These are phyloP conservation scores for Scleroderma bovista DNA, from an alignment of 768 basidiomycete species.

Conservation along the genomic window DNA sequence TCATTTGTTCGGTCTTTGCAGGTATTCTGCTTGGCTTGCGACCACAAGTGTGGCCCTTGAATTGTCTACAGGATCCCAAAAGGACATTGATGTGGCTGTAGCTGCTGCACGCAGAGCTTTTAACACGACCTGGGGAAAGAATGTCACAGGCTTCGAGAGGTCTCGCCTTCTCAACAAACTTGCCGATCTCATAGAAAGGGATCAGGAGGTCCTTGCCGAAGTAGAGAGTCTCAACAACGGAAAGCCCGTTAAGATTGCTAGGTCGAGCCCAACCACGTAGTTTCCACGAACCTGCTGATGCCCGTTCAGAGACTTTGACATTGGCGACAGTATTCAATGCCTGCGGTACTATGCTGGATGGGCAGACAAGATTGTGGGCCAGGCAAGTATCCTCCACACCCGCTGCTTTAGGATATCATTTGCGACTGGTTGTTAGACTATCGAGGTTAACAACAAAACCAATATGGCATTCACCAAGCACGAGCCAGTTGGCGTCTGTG, in stretches of 20 bases:
- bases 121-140: slow-evolving; percentile 85
- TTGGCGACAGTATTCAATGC: slow-evolving; percentile 72
- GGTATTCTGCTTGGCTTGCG: slow-evolving; percentile 28
- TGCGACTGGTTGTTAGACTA: slow-evolving; percentile 40
- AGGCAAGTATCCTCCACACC: slow-evolving; percentile 39
- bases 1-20: slow-evolving; percentile 62
- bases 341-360: slow-evolving; percentile 92
- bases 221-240: slow-evolving; percentile 88
- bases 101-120: slow-evolving; percentile 79
- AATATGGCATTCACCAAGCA: slow-evolving; percentile 85
- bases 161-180: slow-evolving; percentile 78
- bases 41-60: slow-evolving; percentile 1
- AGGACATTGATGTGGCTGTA: slow-evolving; percentile 82
- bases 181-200: slow-evolving; percentile 85
- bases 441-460: slow-evolving; percentile 73
- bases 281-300: slow-evolving; percentile 16
- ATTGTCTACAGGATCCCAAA: slow-evolving; percentile 45
- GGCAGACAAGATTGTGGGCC: slow-evolving; percentile 91
- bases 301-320: slow-evolving; percentile 63
- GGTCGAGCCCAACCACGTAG: slow-evolving; percentile 33
- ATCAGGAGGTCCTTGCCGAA: slow-evolving; percentile 76
- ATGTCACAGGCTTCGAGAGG: slow-evolving; percentile 78
- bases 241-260: slow-evolving; percentile 68
- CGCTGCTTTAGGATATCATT: background rate
- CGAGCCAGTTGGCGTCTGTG: slow-evolving; percentile 93